These are phyloP conservation scores for Russula foetens DNA, from an alignment of 768 basidiomycete species.

Conservation along the genomic window DNA sequence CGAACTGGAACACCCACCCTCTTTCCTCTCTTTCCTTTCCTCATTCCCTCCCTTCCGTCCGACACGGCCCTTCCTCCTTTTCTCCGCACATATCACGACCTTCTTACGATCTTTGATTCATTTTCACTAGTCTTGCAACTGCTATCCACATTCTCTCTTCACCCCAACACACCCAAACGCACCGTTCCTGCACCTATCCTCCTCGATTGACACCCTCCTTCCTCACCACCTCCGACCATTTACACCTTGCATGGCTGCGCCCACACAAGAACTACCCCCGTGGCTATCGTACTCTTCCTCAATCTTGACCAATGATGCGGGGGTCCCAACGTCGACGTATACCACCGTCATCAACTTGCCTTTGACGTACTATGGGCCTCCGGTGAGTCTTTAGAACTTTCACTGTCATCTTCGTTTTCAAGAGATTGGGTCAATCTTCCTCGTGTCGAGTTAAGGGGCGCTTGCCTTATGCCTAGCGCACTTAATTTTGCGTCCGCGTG, in stretches of 20 bases:
- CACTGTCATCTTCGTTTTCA: background rate
- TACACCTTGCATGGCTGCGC: conserved; percentile 40
- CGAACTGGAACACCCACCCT: no score
- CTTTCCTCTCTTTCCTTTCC: background rate
- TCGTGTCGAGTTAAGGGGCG: background rate
- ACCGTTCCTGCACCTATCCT: conserved; percentile 3
- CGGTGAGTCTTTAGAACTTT: conserved; percentile 42
- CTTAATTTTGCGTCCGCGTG: background rate
- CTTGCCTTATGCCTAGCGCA: background rate
- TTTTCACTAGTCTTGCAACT: background rate
- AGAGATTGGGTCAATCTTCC: background rate
- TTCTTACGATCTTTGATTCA: background rate
- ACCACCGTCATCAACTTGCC: conserved; percentile 55
- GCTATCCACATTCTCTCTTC: conserved; percentile 16
- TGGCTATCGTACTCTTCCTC: conserved; percentile 61
- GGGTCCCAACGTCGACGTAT: conserved; percentile 46
- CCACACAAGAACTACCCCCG: conserved; percentile 60
- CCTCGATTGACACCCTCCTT: background rate
- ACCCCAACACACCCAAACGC: background rate
- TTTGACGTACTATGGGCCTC: conserved; percentile 76
- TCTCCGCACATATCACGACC: background rate
- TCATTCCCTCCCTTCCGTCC: background rate
- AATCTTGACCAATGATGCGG: conserved; percentile 44
- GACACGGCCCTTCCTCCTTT: background rate
- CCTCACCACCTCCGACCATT: background rate